Percentiles rank a stretch among this genome's conserved stretches.
phyloP scores from a whole-genome alignment of 1,284 basidiomycete species.

The Meripilus lineatus region DNA sequence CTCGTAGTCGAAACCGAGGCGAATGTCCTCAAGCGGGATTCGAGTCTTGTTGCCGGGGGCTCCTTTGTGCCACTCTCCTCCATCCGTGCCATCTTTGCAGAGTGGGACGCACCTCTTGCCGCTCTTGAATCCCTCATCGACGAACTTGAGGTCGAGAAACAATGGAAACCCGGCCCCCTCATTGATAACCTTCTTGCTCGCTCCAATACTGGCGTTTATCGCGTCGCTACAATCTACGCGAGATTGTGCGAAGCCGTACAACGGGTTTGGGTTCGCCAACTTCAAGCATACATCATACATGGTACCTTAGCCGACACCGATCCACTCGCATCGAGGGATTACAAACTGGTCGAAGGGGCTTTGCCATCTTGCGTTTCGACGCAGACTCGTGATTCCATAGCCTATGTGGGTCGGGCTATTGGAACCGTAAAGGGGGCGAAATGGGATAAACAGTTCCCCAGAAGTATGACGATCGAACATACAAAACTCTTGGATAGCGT shows the following conservation, averaged over 20 bases:
- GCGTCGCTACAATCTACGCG: constrained; percentile 65
- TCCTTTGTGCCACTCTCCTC: constrained; percentile 82
- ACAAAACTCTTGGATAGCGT: constrained; percentile 60
- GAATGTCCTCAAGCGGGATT: constrained; percentile 68
- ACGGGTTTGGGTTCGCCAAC: constrained; percentile 72
- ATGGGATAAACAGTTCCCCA: constrained; percentile 72
- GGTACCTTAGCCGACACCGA: constrained; percentile 60
- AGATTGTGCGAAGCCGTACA: constrained; percentile 70
- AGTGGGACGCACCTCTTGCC: constrained; percentile 79
- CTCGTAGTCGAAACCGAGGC: constrained; percentile 77
- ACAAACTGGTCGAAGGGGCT: constrained; percentile 52
- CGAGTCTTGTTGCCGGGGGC: constrained; percentile 64
- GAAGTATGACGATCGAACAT: constrained; percentile 57
- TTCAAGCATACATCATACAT: constrained; percentile 75
- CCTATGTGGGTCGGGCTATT: constrained; percentile 84
- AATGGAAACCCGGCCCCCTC: constrained; percentile 69
- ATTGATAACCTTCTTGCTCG: constrained; percentile 71
- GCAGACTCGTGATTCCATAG: constrained; percentile 74
- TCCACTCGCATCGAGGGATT: constrained; percentile 52
- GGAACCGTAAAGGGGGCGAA: constrained; percentile 79
- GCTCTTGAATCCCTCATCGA: constrained; percentile 61
- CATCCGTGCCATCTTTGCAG: constrained; percentile 73
- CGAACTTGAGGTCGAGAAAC: constrained; percentile 47
- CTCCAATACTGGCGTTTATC: constrained; percentile 71
- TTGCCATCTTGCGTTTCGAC: constrained; percentile 71